These are phyloP conservation scores for Medicago arabica DNA, from an alignment of 306 rosid genomes.

Conservation along the genomic window DNA sequence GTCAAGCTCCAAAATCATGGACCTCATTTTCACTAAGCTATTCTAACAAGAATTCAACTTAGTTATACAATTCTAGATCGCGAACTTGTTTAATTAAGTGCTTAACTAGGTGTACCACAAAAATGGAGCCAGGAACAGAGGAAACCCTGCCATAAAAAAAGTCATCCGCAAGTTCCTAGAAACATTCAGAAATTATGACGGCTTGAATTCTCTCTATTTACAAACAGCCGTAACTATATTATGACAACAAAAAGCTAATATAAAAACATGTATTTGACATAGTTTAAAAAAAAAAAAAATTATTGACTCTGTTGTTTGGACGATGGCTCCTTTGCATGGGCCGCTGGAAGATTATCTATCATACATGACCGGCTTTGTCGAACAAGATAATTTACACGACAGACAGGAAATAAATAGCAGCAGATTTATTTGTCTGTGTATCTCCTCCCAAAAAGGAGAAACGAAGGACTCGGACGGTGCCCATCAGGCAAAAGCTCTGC, in stretches of 20 bases:
- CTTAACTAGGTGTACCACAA: constrained; percentile 18
- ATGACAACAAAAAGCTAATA: constrained; percentile 45
- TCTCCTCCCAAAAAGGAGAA: constrained; percentile 77
- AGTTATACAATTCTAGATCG: neutral
- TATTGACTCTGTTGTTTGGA: constrained; percentile 60
- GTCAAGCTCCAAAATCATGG: constrained; percentile 23
- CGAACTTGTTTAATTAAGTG: constrained; percentile 8
- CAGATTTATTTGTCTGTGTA: constrained; percentile 62
- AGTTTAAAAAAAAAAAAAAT: constrained; percentile 11
- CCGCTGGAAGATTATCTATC: constrained; percentile 52
- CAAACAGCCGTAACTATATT: constrained; percentile 75
- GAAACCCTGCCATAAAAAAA: constrained; percentile 50
- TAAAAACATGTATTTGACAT: constrained; percentile 46
- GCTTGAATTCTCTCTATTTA: constrained; percentile 75
- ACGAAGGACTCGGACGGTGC: constrained; percentile 64
- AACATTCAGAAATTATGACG: constrained; percentile 59
- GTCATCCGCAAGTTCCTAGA: constrained; percentile 57
- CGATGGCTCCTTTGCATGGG: constrained; percentile 40
- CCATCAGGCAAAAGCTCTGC: constrained; percentile 66
- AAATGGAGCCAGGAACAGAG: constrained; percentile 42
- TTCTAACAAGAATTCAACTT: constrained; percentile 5
- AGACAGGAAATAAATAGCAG: constrained; percentile 41
- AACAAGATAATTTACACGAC: constrained; percentile 54
- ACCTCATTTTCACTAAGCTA: neutral
- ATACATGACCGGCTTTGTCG: constrained; percentile 47